Conservation (phyloP, 345 rosid species). For the sweet orange (Citrus sinensis) region DVS_A1.0 CM039162.1:27828501-27829000, state of each 20-base stretch:
- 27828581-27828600: not conserved
- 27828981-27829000: not conserved
- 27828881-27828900: not conserved
- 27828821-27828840: too few species aligned
- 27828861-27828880: not conserved
- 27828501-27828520: not conserved
- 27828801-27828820: not conserved
- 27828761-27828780: not conserved
- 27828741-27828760: not conserved
- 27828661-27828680: not conserved
- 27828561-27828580: not conserved
- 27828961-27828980: not conserved
- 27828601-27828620: not conserved
- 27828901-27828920: not conserved
- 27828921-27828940: not conserved
- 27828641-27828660: not conserved
- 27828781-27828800: not conserved
- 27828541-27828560: not conserved
- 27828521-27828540: not conserved
- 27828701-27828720: slow-evolving; percentile 9
- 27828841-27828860: too few species aligned
- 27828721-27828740: not conserved
- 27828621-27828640: not conserved
- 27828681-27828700: not conserved
- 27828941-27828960: not conserved